These are phyloP conservation scores for Phytopythium cucurbitacearum DNA, from an alignment of 352 stramenopile species.

Conservation along the genomic window DNA sequence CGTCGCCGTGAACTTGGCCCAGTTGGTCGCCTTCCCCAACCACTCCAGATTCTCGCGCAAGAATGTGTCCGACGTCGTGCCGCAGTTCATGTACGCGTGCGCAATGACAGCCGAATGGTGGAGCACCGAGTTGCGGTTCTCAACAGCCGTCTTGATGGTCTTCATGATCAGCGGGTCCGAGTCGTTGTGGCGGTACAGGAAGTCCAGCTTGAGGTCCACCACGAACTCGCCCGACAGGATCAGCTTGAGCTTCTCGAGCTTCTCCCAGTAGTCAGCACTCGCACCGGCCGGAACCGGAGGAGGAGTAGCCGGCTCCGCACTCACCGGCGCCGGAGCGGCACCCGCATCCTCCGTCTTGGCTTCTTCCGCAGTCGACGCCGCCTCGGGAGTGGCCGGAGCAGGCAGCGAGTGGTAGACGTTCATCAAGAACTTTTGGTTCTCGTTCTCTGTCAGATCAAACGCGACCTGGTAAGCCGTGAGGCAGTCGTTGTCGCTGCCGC, in stretches of 20 bases:
- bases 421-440: conserved; percentile 97
- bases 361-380: conserved; percentile 25
- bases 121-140: conserved; percentile 95
- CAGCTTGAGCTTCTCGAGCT: conserved; percentile 82
- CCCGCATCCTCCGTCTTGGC: conserved; percentile 32
- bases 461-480: conserved; percentile 97
- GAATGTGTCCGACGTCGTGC: conserved; percentile 98
- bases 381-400: conserved; percentile 27
- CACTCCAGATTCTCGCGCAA: conserved; percentile 98
- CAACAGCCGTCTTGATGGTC: conserved; percentile 91
- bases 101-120: conserved; percentile 97
- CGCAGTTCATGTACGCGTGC: conserved; percentile 96
- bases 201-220: conserved; percentile 92
- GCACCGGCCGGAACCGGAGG: conserved; percentile 38
- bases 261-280: conserved; percentile 72
- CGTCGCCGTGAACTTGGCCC: conserved; percentile 99
- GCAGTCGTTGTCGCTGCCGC: conserved; percentile 55
- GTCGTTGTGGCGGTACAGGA: conserved; percentile 89
- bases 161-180: conserved; percentile 93
- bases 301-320: conserved; percentile 16
- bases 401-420: conserved; percentile 88
- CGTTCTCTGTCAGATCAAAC: conserved; percentile 97
- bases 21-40: conserved; percentile 98
- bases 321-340: conserved; percentile 12
- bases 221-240: conserved; percentile 89